Evolutionary conservation across 2,329 filamentous ascomycete species (phyloP).

Genomic region (Fusarium sp.): DNA sequence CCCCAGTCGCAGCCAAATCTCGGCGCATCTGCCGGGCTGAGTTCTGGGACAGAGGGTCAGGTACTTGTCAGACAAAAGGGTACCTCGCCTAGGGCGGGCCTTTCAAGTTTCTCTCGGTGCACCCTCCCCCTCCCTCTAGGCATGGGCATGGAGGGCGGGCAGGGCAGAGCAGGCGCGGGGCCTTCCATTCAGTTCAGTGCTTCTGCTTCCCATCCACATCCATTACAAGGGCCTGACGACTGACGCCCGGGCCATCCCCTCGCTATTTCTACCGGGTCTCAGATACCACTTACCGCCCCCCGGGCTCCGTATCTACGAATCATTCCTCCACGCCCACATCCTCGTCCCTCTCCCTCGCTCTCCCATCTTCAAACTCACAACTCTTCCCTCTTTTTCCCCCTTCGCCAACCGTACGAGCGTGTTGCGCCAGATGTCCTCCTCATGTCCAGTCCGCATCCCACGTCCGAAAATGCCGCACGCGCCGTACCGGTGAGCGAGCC

Average conservation of each 20-base stretch:
- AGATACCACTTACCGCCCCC: conserved; percentile 31
- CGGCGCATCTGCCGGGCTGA: conserved; percentile 24
- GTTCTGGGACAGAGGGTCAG: conserved; percentile 14
- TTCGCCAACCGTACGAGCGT: conserved; percentile 39
- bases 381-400: conserved; percentile 27
- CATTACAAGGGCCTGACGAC: conserved; percentile 22
- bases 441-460: conserved; percentile 67
- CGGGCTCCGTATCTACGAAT: conserved; percentile 46
- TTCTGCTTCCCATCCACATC: neutral
- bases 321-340: conserved; percentile 47
- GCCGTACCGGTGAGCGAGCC: conserved; percentile 58
- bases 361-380: conserved; percentile 34
- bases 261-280: conserved; percentile 26
- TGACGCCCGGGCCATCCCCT: conserved; percentile 32
- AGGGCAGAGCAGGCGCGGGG: conserved; percentile 1
- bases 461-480: conserved; percentile 68
- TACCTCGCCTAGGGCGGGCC: conserved; percentile 10
- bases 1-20: conserved; percentile 20
- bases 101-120: conserved; percentile 12
- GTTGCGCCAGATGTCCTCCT: conserved; percentile 65
- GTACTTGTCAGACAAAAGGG: conserved; percentile 35
- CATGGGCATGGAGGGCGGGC: too few species aligned
- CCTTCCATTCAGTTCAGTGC: neutral
- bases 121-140: neutral
- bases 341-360: conserved; percentile 34